These are phyloP conservation scores for Ustilago xerochloae DNA, from an alignment of 1,284 basidiomycete genomes.

Conservation along the genomic window DNA sequence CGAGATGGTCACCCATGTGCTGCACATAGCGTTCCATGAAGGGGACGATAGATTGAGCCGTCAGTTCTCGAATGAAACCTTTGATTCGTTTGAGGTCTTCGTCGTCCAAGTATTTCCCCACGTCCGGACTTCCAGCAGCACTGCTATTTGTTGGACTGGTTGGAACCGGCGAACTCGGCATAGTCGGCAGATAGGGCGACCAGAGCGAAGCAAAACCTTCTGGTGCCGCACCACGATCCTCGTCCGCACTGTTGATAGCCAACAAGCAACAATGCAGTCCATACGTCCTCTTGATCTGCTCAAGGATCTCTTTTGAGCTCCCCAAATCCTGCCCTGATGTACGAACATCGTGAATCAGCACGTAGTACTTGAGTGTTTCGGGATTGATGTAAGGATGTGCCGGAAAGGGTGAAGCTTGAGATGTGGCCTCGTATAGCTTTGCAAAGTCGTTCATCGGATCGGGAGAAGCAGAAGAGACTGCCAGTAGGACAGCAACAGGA, in stretches of 20 bases:
- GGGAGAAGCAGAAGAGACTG: constrained; percentile 53
- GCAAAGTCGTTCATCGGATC: constrained; percentile 67
- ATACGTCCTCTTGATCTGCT: constrained; percentile 62
- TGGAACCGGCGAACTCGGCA: constrained; percentile 19
- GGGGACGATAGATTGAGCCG: constrained; percentile 88
- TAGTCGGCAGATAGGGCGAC: constrained; percentile 7
- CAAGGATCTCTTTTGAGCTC: constrained; percentile 54
- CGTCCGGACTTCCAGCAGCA: background rate
- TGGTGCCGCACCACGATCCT: constrained; percentile 22
- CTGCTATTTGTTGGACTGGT: background rate
- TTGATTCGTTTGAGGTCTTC: constrained; percentile 83
- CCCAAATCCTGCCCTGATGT: constrained; percentile 50
- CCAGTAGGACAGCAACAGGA: constrained; percentile 52
- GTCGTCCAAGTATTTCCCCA: constrained; percentile 72
- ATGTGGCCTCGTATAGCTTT: constrained; percentile 55
- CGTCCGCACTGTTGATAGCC: constrained; percentile 57
- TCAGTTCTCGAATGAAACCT: constrained; percentile 87
- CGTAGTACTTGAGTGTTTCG: constrained; percentile 61
- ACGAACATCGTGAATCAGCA: constrained; percentile 61
- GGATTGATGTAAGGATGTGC: constrained; percentile 58
- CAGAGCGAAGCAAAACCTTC: constrained; percentile 31
- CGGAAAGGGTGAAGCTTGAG: constrained; percentile 41
- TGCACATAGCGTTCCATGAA: constrained; percentile 95
- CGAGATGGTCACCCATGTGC: constrained; percentile 93
- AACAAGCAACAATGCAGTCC: constrained; percentile 65